Conservation (phyloP, 2,329 filamentous ascomycete genomes). For the Ophiostoma piceae region DNA sequence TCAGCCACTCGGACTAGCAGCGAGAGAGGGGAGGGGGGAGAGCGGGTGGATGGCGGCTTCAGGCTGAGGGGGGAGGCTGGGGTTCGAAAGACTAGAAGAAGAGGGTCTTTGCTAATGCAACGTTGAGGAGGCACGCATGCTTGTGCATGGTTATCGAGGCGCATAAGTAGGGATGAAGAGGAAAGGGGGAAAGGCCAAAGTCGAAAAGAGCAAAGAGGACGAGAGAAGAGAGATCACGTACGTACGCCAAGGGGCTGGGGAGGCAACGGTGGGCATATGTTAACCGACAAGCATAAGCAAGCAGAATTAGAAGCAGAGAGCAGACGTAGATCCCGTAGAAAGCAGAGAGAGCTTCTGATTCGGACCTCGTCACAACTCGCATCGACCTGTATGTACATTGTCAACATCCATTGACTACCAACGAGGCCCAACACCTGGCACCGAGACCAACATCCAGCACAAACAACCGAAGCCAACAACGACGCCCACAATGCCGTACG, state of each 20-base stretch:
- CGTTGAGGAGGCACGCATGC: background rate
- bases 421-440: background rate
- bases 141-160: no score
- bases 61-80: background rate
- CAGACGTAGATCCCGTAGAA: background rate
- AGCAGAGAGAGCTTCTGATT: background rate
- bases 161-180: no score
- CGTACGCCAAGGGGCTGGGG: background rate
- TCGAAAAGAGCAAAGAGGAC: background rate
- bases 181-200: background rate
- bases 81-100: background rate
- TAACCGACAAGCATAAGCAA: background rate
- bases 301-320: background rate
- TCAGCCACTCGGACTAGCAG: background rate
- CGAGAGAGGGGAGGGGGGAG: background rate
- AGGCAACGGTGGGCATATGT: background rate
- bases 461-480: background rate
- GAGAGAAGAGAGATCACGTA: background rate
- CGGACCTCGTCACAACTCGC: background rate
- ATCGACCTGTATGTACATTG: background rate
- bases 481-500: conserved; percentile 53
- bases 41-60: no score
- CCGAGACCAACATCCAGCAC: background rate
- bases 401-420: background rate
- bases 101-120: background rate